Percentiles rank a stretch among this genome's conserved stretches.
phyloP scores from a whole-genome alignment of 495 filamentous ascomycete species.

The Lasiosphaeria ovina region DNA sequence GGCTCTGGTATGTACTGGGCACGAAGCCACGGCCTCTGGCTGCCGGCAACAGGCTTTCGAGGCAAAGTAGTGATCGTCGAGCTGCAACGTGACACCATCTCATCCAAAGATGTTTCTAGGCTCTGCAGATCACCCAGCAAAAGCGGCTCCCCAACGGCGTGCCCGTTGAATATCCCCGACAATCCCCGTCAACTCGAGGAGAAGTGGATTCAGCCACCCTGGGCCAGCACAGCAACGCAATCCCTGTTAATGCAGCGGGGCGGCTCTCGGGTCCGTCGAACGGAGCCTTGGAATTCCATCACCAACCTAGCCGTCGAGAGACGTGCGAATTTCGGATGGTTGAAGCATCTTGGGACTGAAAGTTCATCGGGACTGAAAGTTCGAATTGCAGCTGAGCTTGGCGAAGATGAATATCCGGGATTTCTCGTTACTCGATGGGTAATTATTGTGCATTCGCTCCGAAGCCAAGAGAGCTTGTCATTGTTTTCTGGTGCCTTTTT shows the following conservation, averaged over 20 bases:
- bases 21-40: not conserved
- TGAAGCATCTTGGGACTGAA: too few species aligned
- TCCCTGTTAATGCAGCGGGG: constrained; percentile 26
- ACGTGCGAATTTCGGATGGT: too few species aligned
- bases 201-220: constrained; percentile 3
- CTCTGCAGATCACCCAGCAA: constrained; percentile 21
- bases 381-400: too few species aligned
- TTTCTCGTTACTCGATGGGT: too few species aligned
- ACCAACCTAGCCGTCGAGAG: not conserved
- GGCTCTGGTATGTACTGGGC: not conserved
- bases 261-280: constrained; percentile 11
- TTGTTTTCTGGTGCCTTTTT: too few species aligned
- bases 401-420: too few species aligned
- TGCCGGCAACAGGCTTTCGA: not conserved
- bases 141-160: constrained; percentile 15
- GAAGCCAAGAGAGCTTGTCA: too few species aligned
- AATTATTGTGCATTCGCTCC: too few species aligned
- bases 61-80: constrained; percentile 9
- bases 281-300: not conserved
- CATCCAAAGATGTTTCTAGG: constrained; percentile 16
- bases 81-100: not conserved
- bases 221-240: constrained; percentile 3
- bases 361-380: too few species aligned
- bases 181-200: not conserved
- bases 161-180: constrained; percentile 5